Base-by-base conservation (phyloP, 352 stramenopile genomes). In the Pythium rishiriense region DNA sequence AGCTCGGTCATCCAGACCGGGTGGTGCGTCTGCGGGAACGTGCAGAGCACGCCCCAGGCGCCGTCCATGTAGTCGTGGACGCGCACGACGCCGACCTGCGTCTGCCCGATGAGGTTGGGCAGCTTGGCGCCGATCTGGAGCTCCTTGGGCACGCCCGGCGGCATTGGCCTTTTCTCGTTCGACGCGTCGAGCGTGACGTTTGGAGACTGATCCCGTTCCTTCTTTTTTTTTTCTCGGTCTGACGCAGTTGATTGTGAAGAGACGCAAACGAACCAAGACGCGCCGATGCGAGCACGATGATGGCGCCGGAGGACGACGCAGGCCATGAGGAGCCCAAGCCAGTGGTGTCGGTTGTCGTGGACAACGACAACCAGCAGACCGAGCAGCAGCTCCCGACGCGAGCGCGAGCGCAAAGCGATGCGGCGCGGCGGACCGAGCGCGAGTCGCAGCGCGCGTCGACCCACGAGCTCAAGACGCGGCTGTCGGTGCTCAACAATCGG, bases 1-100 rank as follows among this genome's bases (percentile, higher is more conserved):
- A 94, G 72, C 58, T 94, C 85, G 28, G 85, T 88, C 21, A 84
- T 65, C 83, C 85, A 94, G 41, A 91, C 85, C 0, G 85, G 85
- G 66, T 92, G 81, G 57, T 83, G 80, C 12, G 78, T 74, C 57
- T 86, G 76, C 47, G 83, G 83, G 73, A 93, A 93, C 22, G 80
- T 87, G 52, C 75, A 78, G 47, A 94, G 63, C 41, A 90, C 65
- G 25, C 79, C 82, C 83, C 85, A 94, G 25, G 74, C 68, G 25
- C 81, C 85, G 21, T 86, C 71, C 33, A 94, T 75, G 63, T 88
- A 88, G 68, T 94, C 85, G 11, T 91, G 82, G 21, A 83, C 73
- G 31, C 81, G 78, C 39, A 94, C 69, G 50, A 90, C 64, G 35
- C 85, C 85, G 25, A 91, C 68, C 46, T 94, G 85, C 7, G 81